These are phyloP conservation scores for Thermothielavioides terrestris DNA, from an alignment of 495 filamentous ascomycete species.

Conservation along the genomic window DNA sequence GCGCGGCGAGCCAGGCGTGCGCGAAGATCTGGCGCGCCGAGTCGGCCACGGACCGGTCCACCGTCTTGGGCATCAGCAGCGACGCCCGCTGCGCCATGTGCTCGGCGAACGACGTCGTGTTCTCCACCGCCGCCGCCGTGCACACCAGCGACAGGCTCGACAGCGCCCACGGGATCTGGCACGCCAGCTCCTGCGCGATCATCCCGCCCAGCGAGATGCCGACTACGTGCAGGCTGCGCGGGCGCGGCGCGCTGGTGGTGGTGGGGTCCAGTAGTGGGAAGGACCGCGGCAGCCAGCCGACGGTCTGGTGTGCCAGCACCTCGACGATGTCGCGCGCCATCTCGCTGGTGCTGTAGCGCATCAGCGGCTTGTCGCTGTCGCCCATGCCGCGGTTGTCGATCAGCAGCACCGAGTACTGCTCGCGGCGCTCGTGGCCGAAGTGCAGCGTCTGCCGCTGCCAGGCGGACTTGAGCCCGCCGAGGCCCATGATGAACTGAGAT, in stretches of 20 bases:
- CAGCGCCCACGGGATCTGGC: constrained; percentile 53
- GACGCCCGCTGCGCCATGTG: constrained; percentile 59
- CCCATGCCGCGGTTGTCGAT: constrained; percentile 79
- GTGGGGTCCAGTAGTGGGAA: constrained; percentile 6
- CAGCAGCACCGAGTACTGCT: constrained; percentile 60
- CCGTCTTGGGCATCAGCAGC: constrained; percentile 59
- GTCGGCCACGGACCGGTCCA: constrained; percentile 43
- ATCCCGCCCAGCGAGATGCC: constrained; percentile 77
- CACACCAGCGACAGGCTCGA: constrained; percentile 59
- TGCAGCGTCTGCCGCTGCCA: constrained; percentile 73
- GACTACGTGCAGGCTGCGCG: constrained; percentile 56
- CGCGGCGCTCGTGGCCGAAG: constrained; percentile 61
- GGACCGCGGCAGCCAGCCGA: constrained; percentile 56
- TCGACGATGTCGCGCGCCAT: constrained; percentile 71
- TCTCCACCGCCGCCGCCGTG: constrained; percentile 64
- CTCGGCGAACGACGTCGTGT: constrained; percentile 45
- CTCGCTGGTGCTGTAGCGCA: constrained; percentile 61
- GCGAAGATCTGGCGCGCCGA: constrained; percentile 54
- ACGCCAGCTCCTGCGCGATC: constrained; percentile 76
- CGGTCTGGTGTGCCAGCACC: constrained; percentile 45
- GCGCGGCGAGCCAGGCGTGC: constrained; percentile 46
- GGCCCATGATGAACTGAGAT: constrained; percentile 53
- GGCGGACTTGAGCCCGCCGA: constrained; percentile 50
- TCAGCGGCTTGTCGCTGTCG: constrained; percentile 61
- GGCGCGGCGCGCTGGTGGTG: constrained; percentile 2